These are phyloP conservation scores for Sporisorium reilianum DNA, from an alignment of 1,284 basidiomycete species.

Conservation along the genomic window DNA sequence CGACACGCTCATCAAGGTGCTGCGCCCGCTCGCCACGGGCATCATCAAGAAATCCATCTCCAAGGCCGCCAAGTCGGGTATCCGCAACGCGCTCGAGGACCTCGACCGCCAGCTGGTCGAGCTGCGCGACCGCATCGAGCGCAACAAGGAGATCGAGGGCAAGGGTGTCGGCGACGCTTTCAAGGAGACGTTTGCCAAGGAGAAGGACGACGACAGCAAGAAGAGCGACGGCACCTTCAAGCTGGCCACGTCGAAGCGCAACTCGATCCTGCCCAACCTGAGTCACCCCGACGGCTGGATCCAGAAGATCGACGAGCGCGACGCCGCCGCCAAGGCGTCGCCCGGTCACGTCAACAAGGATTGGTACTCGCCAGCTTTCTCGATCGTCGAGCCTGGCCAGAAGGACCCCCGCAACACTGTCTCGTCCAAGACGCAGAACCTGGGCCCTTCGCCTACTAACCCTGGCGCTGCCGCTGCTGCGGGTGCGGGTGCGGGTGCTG, in stretches of 20 bases:
- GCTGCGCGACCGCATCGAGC: constrained; percentile 79
- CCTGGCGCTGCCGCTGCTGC: constrained; percentile 23
- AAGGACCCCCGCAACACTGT: constrained; percentile 50
- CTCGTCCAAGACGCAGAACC: constrained; percentile 45
- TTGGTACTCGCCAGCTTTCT: constrained; percentile 79
- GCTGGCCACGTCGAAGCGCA: constrained; percentile 61
- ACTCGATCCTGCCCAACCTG: constrained; percentile 71
- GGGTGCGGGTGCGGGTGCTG: constrained; percentile 14
- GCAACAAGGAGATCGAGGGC: constrained; percentile 52
- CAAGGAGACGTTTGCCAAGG: constrained; percentile 75
- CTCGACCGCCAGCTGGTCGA: constrained; percentile 86
- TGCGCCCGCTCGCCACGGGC: constrained; percentile 71
- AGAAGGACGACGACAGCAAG: constrained; percentile 64
- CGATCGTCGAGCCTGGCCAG: constrained; percentile 55
- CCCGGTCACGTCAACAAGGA: constrained; percentile 71
- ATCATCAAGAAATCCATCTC: constrained; percentile 91
- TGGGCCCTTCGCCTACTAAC: constrained; percentile 42
- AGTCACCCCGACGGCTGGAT: constrained; percentile 81
- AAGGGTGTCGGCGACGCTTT: constrained; percentile 71
- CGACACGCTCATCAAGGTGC: constrained; percentile 86
- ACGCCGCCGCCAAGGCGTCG: constrained; percentile 71
- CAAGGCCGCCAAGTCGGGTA: constrained; percentile 82
- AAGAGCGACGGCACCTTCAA: constrained; percentile 63
- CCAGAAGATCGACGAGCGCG: constrained; percentile 76
- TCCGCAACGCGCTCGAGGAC: constrained; percentile 85